A percentile compares a stretch with the other conserved stretches of the same genome.
Conservation (phyloP, 164 flowering plant species). For the Umbilicus rupestris region DNA sequence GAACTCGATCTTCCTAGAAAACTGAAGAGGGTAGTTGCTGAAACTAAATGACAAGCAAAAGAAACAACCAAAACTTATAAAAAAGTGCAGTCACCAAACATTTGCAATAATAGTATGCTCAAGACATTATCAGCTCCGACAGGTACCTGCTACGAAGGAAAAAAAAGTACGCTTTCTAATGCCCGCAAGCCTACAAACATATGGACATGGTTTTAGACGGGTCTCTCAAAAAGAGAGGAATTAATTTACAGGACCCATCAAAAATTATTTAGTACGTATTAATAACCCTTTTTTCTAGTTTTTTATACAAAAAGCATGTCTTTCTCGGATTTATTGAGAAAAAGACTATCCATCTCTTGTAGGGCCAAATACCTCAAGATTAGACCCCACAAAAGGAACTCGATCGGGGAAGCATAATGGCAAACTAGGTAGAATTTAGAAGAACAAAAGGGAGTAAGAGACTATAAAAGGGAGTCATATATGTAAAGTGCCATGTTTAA, state of each 20-base stretch:
- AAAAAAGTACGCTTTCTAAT: neutral
- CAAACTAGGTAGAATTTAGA: neutral
- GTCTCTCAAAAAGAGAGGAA: neutral
- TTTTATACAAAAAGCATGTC: neutral
- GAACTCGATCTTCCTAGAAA: no score
- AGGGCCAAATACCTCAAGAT: neutral
- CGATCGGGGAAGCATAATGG: neutral
- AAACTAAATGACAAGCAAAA: neutral
- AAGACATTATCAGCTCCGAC: neutral
- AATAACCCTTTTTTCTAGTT: neutral
- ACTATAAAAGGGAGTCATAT: neutral
- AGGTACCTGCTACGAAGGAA: neutral
- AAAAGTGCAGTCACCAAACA: neutral
- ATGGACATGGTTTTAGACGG: no score
- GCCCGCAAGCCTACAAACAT: neutral
- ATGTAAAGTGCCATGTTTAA: neutral
- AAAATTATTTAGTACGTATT: neutral
- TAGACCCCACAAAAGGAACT: neutral
- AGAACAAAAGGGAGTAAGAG: neutral
- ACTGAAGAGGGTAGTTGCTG: neutral
- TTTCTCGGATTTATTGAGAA: neutral
- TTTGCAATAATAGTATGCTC: neutral
- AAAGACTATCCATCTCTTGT: neutral
- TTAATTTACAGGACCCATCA: neutral
- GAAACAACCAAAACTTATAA: neutral